These are phyloP conservation scores for Candida sithepensis DNA, from an alignment of 805 yeast genomes.

Conservation along the genomic window DNA sequence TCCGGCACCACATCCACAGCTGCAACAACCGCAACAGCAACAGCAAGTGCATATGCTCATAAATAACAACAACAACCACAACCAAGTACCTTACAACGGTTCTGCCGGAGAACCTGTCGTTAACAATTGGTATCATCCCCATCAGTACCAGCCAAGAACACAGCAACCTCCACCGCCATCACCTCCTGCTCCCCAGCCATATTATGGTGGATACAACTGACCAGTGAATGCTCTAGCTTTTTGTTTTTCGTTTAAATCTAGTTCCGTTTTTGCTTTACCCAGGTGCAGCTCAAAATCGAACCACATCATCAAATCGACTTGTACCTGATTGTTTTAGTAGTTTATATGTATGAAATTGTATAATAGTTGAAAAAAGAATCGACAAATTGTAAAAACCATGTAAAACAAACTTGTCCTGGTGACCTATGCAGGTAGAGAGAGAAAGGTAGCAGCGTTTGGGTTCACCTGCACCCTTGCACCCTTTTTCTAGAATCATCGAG, in stretches of 20 bases:
- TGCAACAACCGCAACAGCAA: not conserved
- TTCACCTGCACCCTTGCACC: not conserved
- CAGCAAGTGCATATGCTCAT: not conserved
- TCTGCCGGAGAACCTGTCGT: not conserved
- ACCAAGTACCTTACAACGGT: not conserved
- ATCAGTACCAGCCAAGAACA: not conserved
- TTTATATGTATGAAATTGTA: not conserved
- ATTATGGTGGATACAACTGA: not conserved
- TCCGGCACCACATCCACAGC: no score
- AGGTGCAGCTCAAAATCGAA: no score
- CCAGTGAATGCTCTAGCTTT: not conserved
- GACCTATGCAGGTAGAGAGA: no score
- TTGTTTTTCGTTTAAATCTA: not conserved
- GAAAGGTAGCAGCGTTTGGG: no score
- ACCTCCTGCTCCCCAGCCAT: not conserved
- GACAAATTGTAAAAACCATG: not conserved
- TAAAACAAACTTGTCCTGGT: no score
- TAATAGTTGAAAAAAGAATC: not conserved
- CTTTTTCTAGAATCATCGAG: not conserved
- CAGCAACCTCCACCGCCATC: not conserved
- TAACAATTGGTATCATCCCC: not conserved
- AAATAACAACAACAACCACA: not conserved
- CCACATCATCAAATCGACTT: no score
- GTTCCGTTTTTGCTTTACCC: no score
- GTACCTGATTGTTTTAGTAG: not conserved